Evolutionary conservation across 2,329 filamentous ascomycete genomes (phyloP).

Genomic region (Pezicula radicicola): DNA sequence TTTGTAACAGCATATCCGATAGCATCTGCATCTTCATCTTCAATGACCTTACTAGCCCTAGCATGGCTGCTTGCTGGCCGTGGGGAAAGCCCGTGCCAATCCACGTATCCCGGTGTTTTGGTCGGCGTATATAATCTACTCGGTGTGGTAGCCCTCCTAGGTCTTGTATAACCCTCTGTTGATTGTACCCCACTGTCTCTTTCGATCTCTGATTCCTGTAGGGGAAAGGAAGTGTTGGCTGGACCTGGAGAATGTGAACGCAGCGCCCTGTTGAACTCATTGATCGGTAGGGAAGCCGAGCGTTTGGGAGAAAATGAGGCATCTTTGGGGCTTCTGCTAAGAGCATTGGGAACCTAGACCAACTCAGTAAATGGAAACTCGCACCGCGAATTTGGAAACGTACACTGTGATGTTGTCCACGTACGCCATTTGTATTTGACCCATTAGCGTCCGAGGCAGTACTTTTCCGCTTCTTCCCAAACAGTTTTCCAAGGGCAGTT

Average conservation of each 20-base stretch:
- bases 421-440: slow-evolving; percentile 7
- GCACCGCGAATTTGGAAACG: slow-evolving; percentile 25
- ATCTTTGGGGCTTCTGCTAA: slow-evolving; percentile 30
- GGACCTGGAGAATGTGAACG: slow-evolving; percentile 59
- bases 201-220: slow-evolving; percentile 44
- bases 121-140: slow-evolving; percentile 37
- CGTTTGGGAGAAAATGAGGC: slow-evolving; percentile 42
- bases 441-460: slow-evolving; percentile 6
- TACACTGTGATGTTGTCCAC: slow-evolving; percentile 47
- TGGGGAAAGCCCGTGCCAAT: slow-evolving; percentile 54
- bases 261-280: slow-evolving; percentile 57
- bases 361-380: slow-evolving; percentile 9
- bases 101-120: slow-evolving; percentile 36
- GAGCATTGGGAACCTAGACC: slow-evolving; percentile 36
- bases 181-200: slow-evolving; percentile 46
- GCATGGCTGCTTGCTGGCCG: slow-evolving; percentile 59
- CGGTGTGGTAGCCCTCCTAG: slow-evolving; percentile 39
- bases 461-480: slow-evolving; percentile 54
- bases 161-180: slow-evolving; percentile 28
- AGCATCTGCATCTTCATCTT: slow-evolving; percentile 14
- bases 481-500: slow-evolving; percentile 53
- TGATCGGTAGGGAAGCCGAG: slow-evolving; percentile 56
- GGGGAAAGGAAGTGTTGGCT: slow-evolving; percentile 41
- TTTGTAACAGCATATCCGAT: slow-evolving; percentile 63
- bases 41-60: slow-evolving; percentile 38